Evolutionary conservation across 73 alveolate genomes (phyloP).

Genomic region (Breviolum minutum): DNA sequence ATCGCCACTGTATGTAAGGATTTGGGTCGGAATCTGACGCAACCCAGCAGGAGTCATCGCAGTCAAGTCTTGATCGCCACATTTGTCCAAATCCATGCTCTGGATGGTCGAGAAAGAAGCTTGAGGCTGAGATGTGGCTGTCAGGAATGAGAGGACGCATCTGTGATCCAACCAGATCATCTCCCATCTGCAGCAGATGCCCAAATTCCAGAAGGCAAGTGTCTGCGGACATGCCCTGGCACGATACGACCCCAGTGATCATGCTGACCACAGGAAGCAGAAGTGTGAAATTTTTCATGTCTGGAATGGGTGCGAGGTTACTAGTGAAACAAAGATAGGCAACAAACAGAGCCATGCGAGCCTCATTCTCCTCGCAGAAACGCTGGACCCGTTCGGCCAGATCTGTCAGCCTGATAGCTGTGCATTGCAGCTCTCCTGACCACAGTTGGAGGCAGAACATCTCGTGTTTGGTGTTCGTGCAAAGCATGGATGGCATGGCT

Average conservation of each 20-base stretch:
- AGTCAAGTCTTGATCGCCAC: conserved; percentile 86
- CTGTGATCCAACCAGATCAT: conserved; percentile 62
- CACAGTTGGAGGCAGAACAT: background rate
- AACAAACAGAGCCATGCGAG: background rate
- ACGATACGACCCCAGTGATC: background rate
- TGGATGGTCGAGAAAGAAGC: conserved; percentile 9
- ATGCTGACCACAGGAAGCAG: background rate
- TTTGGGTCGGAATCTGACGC: background rate
- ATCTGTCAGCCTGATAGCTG: conserved; percentile 60
- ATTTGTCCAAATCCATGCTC: conserved; percentile 54
- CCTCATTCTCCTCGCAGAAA: conserved; percentile 51
- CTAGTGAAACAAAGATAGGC: background rate
- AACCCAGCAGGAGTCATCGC: conserved; percentile 54
- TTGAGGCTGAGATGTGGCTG: conserved; percentile 29
- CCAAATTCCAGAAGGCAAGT: conserved; percentile 62
- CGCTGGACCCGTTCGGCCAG: conserved; percentile 81
- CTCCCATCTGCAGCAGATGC: conserved; percentile 68
- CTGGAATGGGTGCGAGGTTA: background rate
- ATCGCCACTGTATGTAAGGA: conserved; percentile 58
- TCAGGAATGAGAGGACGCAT: conserved; percentile 53
- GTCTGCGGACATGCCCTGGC: conserved; percentile 61
- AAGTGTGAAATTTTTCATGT: background rate
- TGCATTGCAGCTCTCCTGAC: conserved; percentile 58
- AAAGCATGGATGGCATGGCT: background rate
- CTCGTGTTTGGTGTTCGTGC: background rate